Percentiles rank a stretch among this genome's conserved stretches.
Evolutionary conservation across 2,329 filamentous ascomycete genomes (phyloP).

Genomic region (Hypoxylon sp.): DNA sequence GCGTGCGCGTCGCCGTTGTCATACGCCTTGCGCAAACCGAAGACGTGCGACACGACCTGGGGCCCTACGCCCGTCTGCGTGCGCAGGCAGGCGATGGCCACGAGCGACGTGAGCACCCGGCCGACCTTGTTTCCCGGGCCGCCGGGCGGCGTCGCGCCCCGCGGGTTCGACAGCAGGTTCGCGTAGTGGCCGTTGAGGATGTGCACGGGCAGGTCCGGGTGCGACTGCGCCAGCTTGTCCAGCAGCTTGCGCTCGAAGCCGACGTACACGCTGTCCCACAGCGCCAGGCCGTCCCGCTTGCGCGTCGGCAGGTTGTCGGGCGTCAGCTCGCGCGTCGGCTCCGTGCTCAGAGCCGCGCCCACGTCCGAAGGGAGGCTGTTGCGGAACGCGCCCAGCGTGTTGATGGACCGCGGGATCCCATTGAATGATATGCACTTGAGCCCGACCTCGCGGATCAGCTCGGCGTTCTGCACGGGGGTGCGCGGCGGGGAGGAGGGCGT

Average conservation of each 20-base stretch:
- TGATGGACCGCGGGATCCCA: slow-evolving; percentile 85
- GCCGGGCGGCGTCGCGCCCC: slow-evolving; percentile 50
- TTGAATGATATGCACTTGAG: slow-evolving; percentile 85
- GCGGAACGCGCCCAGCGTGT: slow-evolving; percentile 80
- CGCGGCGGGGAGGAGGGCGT: slow-evolving; percentile 34
- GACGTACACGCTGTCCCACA: slow-evolving; percentile 83
- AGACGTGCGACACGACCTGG: slow-evolving; percentile 84
- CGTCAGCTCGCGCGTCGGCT: slow-evolving; percentile 66
- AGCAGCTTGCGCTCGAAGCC: slow-evolving; percentile 80
- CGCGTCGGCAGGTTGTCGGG: slow-evolving; percentile 66
- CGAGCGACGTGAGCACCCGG: slow-evolving; percentile 76
- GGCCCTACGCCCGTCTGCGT: slow-evolving; percentile 85
- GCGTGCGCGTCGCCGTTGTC: slow-evolving; percentile 70
- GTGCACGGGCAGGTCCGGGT: slow-evolving; percentile 84
- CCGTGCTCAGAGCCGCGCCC: slow-evolving; percentile 63
- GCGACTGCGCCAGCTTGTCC: slow-evolving; percentile 76
- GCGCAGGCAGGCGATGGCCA: slow-evolving; percentile 79
- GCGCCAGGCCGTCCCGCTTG: slow-evolving; percentile 67
- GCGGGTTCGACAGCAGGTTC: slow-evolving; percentile 77
- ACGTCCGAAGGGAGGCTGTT: slow-evolving; percentile 70
- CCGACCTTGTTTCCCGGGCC: slow-evolving; percentile 66
- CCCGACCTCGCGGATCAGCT: slow-evolving; percentile 80
- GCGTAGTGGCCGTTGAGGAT: slow-evolving; percentile 82
- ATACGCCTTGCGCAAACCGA: slow-evolving; percentile 80
- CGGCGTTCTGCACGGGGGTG: slow-evolving; percentile 65